A percentile compares a stretch with the other conserved stretches of the same genome.
Evolutionary conservation across 768 basidiomycete genomes (phyloP).

Genomic region (Leccinum olivaceopallidum): DNA sequence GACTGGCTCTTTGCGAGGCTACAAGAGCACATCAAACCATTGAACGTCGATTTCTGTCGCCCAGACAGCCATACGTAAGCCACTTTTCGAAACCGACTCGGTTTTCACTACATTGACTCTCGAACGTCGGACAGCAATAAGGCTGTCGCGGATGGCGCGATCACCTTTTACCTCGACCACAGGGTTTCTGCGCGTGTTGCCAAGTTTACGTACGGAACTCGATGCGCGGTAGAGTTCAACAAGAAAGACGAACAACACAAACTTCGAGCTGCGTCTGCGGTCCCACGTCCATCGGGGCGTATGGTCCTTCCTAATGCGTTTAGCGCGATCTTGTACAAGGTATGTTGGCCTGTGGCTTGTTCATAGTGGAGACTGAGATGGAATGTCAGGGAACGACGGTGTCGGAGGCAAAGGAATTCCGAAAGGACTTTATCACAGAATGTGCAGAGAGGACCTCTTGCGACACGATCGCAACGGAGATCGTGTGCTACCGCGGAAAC

Average conservation of each 20-base stretch:
- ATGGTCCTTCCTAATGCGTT: conserved; percentile 35
- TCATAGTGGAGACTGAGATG: neutral
- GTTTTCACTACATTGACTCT: neutral
- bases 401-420: conserved; percentile 33
- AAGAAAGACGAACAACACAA: conserved; percentile 32
- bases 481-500: conserved; percentile 32
- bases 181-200: conserved; percentile 40
- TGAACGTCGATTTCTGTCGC: conserved; percentile 43
- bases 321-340: conserved; percentile 33
- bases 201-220: conserved; percentile 41
- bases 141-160: conserved; percentile 47
- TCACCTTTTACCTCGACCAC: conserved; percentile 45
- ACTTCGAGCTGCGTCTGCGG: conserved; percentile 26
- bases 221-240: conserved; percentile 32
- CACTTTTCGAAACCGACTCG: conserved; percentile 7
- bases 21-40: conserved; percentile 31
- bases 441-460: conserved; percentile 29
- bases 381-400: conserved; percentile 26
- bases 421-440: conserved; percentile 34
- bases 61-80: conserved; percentile 53
- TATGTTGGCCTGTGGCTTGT: neutral
- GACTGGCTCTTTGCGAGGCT: conserved; percentile 42
- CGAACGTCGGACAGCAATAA: conserved; percentile 37
- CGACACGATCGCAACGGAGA: conserved; percentile 31
- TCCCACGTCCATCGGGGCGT: conserved; percentile 35